Evolutionary conservation across 2,329 filamentous ascomycete species (phyloP), one percentile per base, ranked within the genome.

Genomic region (Pezicula rhizophila): DNA sequence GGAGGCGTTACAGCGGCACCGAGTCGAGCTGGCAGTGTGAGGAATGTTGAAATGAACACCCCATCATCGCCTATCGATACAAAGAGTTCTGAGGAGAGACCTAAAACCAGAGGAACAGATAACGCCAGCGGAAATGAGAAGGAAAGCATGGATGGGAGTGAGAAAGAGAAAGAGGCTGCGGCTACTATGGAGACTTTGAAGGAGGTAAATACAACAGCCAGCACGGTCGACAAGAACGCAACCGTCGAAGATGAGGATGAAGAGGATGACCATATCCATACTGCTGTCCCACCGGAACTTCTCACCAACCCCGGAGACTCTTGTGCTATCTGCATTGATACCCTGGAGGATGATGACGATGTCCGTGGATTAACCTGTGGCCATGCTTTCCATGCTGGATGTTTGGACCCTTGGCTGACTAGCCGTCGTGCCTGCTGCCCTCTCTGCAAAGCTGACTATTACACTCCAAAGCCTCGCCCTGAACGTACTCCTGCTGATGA

Each of bases 401-500:
- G 93, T 64, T 81, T 99, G 43, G 93, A 99, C 60, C 93, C 93
- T 10, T 99, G 93, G 93, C 73, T 99, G 55, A 99, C 93, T 8
- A 91, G 87, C 63, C 82, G 93, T 54, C 85, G 92, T 57, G 93
- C 93, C 23, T 97, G 92, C 73, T 99, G 93, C 66, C 93, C 93
- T 5, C 82, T 99, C 6, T 99, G 93, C 76, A 99, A 99, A 71
- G 89, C 92, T 37, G 93, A 99, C 64, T 99, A 97, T 68, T 97
- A 95, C 67, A 85, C 89, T 2, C 92, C 93, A 0, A 97, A 97
- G 70, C 89, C 90, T 45, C 86, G 89, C 14, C 75, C 87, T 3
- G 63, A 65, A 46, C 40, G 40, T n/a, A 42, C 40, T 26, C 20
- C 20, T 8, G 40, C 23, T 5, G 60, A 59, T 25, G 62, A 63